Percentiles rank a stretch among this genome's conserved stretches.
phyloP scores from a whole-genome alignment of 345 rosid genomes.

The Hibiscus syriacus region DNA sequence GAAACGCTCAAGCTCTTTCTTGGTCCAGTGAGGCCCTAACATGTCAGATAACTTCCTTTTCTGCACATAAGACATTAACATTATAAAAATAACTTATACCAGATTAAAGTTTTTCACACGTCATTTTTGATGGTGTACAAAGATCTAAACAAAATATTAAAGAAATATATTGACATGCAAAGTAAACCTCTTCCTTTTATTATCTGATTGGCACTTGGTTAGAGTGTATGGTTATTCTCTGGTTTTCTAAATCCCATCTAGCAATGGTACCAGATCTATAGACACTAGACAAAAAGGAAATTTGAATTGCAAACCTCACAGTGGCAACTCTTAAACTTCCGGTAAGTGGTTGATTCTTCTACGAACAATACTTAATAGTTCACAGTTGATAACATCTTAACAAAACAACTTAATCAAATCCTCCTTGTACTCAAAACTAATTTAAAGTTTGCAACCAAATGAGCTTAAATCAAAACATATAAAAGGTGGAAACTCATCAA shows the following conservation, averaged over 20 bases:
- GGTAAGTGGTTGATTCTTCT: neutral
- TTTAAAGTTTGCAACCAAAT: too few species aligned
- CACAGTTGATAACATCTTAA: neutral
- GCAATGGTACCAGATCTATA: neutral
- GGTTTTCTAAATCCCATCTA: neutral
- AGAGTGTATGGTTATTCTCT: neutral
- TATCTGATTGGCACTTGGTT: neutral
- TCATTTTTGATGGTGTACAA: neutral
- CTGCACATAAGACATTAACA: slow-evolving; percentile 26
- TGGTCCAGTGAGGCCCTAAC: slow-evolving; percentile 85
- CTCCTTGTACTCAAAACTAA: neutral
- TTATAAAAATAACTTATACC: neutral
- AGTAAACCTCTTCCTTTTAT: neutral
- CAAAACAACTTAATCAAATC: neutral
- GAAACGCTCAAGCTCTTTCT: slow-evolving; percentile 69
- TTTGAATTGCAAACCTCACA: neutral
- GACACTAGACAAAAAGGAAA: neutral
- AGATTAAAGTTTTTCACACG: neutral
- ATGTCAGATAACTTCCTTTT: slow-evolving; percentile 70
- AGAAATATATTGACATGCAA: neutral
- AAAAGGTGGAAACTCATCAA: too few species aligned
- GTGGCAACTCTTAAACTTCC: neutral
- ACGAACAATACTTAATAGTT: neutral
- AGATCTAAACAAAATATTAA: neutral
- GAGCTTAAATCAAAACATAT: too few species aligned